These are phyloP conservation scores for Skeletonema costatum DNA, from an alignment of 108 stramenopile genomes.

Conservation along the genomic window DNA sequence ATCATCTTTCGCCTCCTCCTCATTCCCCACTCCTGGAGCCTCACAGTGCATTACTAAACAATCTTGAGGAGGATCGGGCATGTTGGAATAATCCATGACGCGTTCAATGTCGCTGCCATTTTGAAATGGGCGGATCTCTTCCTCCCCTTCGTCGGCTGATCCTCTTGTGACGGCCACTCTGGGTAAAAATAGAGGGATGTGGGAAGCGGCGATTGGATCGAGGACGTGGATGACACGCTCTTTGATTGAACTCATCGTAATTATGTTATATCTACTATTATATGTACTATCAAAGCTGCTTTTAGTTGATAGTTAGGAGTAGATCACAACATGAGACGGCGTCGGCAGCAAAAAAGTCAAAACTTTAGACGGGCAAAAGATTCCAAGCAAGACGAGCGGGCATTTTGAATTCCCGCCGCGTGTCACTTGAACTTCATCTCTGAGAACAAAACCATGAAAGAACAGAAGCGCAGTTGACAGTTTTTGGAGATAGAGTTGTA, in stretches of 20 bases:
- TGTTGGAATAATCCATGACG: conserved; percentile 72
- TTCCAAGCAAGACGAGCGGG: too few relatives aligned
- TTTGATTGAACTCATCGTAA: conserved; percentile 26
- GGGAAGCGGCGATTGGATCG: conserved; percentile 32
- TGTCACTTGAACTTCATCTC: too few relatives aligned
- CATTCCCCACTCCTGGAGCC: conserved; percentile 27
- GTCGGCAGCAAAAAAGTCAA: too few relatives aligned
- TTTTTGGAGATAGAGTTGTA: neutral
- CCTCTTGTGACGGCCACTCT: conserved; percentile 4
- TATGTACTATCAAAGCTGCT: too few relatives aligned
- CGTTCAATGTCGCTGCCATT: conserved; percentile 61
- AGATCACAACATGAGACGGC: too few relatives aligned
- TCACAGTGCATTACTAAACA: conserved; percentile 69
- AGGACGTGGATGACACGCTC: conserved; percentile 35
- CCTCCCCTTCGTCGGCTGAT: conserved; percentile 2
- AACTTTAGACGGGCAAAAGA: too few relatives aligned
- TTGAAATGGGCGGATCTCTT: conserved; percentile 22
- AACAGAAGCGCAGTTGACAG: neutral
- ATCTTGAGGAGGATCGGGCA: conserved; percentile 65
- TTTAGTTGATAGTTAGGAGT: too few relatives aligned
- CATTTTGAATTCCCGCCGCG: too few relatives aligned
- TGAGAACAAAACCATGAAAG: too few relatives aligned
- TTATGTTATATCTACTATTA: too few relatives aligned
- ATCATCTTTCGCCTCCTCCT: conserved; percentile 41
- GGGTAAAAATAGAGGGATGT: conserved; percentile 46